A percentile compares a stretch with the other conserved stretches of the same genome.
Conservation (phyloP, 768 basidiomycete species). For the Daedaleopsis sinensis region DNA sequence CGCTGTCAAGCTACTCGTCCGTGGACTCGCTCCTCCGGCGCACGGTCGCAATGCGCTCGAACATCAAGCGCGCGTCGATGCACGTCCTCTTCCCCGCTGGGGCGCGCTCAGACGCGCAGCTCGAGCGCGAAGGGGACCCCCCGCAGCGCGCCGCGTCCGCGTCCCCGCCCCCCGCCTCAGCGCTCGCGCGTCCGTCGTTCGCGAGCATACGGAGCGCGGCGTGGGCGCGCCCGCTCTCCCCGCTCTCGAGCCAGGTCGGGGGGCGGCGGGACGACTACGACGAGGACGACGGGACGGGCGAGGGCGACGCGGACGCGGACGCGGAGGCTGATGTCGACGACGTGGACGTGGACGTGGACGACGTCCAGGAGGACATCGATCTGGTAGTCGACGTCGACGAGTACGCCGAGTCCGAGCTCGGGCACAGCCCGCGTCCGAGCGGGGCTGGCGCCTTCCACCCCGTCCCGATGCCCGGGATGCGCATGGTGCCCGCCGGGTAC, state of each 20-base stretch:
- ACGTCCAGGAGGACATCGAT: not conserved
- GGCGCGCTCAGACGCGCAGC: conserved; percentile 8
- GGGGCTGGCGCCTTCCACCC: conserved; percentile 8
- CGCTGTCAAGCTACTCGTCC: conserved; percentile 30
- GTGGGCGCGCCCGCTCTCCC: conserved; percentile 11
- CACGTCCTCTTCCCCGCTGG: conserved; percentile 6
- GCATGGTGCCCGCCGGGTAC: conserved; percentile 19
- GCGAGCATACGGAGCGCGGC: conserved; percentile 7
- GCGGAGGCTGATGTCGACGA: not conserved
- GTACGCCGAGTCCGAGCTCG: not conserved
- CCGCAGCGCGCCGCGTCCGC: conserved; percentile 9
- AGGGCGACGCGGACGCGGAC: not conserved
- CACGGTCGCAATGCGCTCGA: conserved; percentile 24
- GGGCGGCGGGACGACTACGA: not conserved
- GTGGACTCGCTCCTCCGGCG: conserved; percentile 28
- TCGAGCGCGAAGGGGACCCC: not conserved
- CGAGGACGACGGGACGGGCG: not conserved
- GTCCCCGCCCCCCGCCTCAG: conserved; percentile 11
- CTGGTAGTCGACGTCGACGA: not conserved
- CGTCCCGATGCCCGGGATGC: conserved; percentile 19
- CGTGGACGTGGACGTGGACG: conserved; percentile 1
- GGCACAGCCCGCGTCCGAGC: not conserved
- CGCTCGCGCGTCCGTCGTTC: conserved; percentile 11
- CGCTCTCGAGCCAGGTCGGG: conserved; percentile 12
- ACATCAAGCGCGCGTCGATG: conserved; percentile 11